Conservation (phyloP, 371 early-diverging fungal genomes). For the Syncephalastrum contaminatum region DNA sequence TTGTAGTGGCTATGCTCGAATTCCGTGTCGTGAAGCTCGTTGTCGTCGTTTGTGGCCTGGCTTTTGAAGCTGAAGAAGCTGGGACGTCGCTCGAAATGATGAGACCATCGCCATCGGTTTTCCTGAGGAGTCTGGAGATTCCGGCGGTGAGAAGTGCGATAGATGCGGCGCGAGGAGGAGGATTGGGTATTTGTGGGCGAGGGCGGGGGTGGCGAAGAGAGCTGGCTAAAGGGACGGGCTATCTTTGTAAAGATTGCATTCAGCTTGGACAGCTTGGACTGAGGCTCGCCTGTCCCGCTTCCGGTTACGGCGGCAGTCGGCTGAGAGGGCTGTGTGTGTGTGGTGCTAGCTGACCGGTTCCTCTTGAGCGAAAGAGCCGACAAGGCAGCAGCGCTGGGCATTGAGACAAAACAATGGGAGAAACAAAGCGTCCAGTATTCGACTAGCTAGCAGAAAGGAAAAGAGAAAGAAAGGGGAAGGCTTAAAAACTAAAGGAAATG, state of each 20-base stretch:
- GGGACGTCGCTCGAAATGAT: too few species aligned
- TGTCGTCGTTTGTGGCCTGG: too few species aligned
- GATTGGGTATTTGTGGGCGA: too few species aligned
- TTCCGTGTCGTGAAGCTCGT: too few species aligned
- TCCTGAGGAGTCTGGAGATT: too few species aligned
- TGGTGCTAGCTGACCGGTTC: constrained; percentile 36
- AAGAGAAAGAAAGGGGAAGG: constrained; percentile 4
- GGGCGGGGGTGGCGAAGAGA: too few species aligned
- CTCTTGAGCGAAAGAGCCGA: constrained; percentile 39
- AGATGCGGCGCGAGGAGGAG: too few species aligned
- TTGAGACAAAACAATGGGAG: constrained; percentile 3
- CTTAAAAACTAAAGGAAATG: constrained; percentile 7
- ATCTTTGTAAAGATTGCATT: too few species aligned
- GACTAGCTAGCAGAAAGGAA: constrained; percentile 31
- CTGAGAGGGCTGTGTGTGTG: neutral
- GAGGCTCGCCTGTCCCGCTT: constrained; percentile 3
- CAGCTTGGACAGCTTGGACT: neutral
- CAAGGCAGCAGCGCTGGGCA: constrained; percentile 30
- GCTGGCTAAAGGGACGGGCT: too few species aligned
- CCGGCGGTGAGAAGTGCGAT: too few species aligned
- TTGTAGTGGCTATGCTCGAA: too few species aligned
- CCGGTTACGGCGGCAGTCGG: neutral
- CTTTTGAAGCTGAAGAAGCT: too few species aligned
- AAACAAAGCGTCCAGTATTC: constrained; percentile 37
- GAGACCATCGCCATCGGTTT: neutral